These are phyloP conservation scores for Chaetomiaceae sp. DNA, from an alignment of 2,329 filamentous ascomycete genomes.

Conservation along the genomic window DNA sequence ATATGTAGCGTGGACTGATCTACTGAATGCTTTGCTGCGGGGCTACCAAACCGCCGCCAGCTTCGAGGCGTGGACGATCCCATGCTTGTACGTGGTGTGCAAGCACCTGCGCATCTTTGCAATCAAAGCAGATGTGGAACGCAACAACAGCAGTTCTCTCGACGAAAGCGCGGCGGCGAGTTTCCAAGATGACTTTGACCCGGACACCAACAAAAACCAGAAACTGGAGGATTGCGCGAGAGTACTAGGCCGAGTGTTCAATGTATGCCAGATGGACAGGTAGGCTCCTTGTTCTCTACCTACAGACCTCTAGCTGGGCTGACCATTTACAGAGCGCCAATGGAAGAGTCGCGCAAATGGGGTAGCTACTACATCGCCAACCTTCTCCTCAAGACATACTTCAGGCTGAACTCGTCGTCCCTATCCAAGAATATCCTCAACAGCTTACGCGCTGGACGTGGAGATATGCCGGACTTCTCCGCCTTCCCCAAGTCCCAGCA, in stretches of 20 bases:
- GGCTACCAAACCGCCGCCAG: conserved; percentile 67
- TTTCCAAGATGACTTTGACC: conserved; percentile 77
- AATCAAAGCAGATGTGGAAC: conserved; percentile 78
- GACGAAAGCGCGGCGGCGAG: conserved; percentile 35
- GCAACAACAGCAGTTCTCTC: conserved; percentile 31
- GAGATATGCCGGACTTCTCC: conserved; percentile 74
- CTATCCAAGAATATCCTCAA: conserved; percentile 85
- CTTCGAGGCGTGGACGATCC: conserved; percentile 87
- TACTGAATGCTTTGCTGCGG: conserved; percentile 69
- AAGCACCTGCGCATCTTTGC: conserved; percentile 85
- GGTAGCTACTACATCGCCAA: conserved; percentile 94
- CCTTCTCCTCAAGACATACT: conserved; percentile 96
- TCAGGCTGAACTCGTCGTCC: conserved; percentile 86
- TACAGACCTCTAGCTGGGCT: conserved; percentile 8
- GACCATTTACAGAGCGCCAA: conserved; percentile 54
- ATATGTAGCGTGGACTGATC: conserved; percentile 83
- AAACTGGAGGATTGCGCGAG: conserved; percentile 87
- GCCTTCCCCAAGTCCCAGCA: conserved; percentile 83
- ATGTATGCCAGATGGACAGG: conserved; percentile 83
- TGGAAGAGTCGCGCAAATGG: conserved; percentile 94
- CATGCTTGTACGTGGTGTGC: conserved; percentile 79
- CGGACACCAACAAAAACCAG: conserved; percentile 69
- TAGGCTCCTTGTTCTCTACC: conserved; percentile 39
- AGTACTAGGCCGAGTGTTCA: conserved; percentile 87
- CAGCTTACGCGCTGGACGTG: conserved; percentile 67